phyloP scores from a whole-genome alignment of 140 eudicot genomes.

The Oenanthe javanica region DNA sequence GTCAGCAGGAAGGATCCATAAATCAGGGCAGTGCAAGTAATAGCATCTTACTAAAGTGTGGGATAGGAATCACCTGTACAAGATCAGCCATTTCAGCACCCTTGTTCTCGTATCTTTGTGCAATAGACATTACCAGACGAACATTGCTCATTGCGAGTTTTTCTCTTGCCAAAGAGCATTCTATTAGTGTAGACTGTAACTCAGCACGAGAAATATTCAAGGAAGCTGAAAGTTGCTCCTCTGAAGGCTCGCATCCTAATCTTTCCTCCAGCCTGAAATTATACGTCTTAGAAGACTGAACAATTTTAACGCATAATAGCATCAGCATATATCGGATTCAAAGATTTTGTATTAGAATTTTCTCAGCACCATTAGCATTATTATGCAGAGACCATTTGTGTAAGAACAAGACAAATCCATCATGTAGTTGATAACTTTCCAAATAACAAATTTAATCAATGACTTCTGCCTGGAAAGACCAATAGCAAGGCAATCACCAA shows the following conservation, averaged over 20 bases:
- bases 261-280: constrained; percentile 53
- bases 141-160: constrained; percentile 83
- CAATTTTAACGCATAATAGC: background rate
- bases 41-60: background rate
- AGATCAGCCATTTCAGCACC: constrained; percentile 97
- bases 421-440: background rate
- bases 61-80: constrained; percentile 52
- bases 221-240: constrained; percentile 73
- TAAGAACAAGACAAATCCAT: background rate
- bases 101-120: constrained; percentile 80
- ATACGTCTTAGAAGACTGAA: background rate
- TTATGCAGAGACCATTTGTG: background rate
- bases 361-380: background rate
- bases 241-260: constrained; percentile 80
- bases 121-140: constrained; percentile 87
- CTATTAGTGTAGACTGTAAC: constrained; percentile 48
- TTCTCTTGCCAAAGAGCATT: constrained; percentile 76
- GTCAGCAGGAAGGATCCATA: background rate
- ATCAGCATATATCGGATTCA: background rate
- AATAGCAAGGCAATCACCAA: background rate
- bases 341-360: background rate
- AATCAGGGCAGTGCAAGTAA: background rate
- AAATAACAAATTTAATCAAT: background rate
- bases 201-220: constrained; percentile 51
- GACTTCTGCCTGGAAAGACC: background rate